Evolutionary conservation across 306 rosid species (phyloP).

Genomic region (Rosa multiflora): DNA sequence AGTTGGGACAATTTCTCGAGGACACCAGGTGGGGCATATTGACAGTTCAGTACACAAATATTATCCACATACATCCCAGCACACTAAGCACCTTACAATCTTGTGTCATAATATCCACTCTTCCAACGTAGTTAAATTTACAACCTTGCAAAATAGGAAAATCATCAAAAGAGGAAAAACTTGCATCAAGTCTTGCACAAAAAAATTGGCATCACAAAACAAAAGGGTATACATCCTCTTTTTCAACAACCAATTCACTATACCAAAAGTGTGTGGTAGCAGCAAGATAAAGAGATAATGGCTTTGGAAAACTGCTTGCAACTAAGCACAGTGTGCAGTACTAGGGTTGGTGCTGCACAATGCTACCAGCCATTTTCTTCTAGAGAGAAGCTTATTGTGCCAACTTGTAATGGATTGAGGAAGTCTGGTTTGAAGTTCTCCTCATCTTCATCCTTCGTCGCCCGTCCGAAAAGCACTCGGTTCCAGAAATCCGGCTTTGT

Average conservation of each 20-base stretch:
- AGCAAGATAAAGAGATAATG: conserved; percentile 34
- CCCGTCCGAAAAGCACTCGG: conserved; percentile 21
- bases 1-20: not conserved
- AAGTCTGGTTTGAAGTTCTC: conserved; percentile 33
- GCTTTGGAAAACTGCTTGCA: conserved; percentile 64
- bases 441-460: conserved; percentile 29
- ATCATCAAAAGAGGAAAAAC: conserved; percentile 7
- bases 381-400: conserved; percentile 41
- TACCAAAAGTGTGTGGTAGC: not conserved
- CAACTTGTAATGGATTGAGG: conserved; percentile 38
- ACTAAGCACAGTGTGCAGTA: conserved; percentile 43
- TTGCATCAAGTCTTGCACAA: not conserved
- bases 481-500: conserved; percentile 46
- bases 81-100: conserved; percentile 54
- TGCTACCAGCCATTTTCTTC: conserved; percentile 51
- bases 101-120: conserved; percentile 40
- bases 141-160: conserved; percentile 15
- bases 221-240: not conserved
- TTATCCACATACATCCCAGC: conserved; percentile 56
- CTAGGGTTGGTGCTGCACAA: conserved; percentile 49
- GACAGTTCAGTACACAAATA: conserved; percentile 26
- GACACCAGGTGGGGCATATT: conserved; percentile 14
- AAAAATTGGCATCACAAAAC: conserved; percentile 18
- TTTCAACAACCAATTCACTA: not conserved
- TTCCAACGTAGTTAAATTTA: conserved; percentile 4